Percentiles rank a stretch among this genome's conserved stretches.
phyloP scores from a whole-genome alignment of 768 basidiomycete species.

The Suillus cothurnatus region DNA sequence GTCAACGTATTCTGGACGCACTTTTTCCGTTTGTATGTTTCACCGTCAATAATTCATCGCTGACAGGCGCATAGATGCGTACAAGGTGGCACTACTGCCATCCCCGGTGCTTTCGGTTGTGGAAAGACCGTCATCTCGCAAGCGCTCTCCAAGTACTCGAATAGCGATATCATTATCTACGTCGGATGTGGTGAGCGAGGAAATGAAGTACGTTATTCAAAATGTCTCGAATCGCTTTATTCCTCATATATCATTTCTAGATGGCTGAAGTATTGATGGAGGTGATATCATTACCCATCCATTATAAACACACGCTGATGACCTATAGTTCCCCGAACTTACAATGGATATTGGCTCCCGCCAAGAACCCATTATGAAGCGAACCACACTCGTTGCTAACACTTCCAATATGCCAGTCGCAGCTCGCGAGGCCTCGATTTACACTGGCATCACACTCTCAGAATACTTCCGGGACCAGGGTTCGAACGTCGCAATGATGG shows the following conservation, averaged over 20 bases:
- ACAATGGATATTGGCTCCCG: conserved; percentile 91
- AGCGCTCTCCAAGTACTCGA: conserved; percentile 97
- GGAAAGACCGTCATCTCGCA: conserved; percentile 99
- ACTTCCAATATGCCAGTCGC: conserved; percentile 99
- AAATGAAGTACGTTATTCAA: conserved; percentile 67
- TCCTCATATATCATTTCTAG: conserved; percentile 38
- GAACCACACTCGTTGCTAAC: conserved; percentile 97
- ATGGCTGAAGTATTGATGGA: conserved; percentile 99
- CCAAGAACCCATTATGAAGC: conserved; percentile 99
- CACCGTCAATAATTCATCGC: conserved; percentile 5
- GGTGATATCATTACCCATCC: conserved; percentile 39
- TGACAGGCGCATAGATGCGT: conserved; percentile 63
- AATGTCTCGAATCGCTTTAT: conserved; percentile 45
- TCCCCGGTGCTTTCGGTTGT: conserved; percentile 98
- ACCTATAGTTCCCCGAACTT: conserved; percentile 75
- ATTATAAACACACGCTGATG: neutral
- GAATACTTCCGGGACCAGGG: conserved; percentile 99
- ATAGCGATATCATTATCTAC: conserved; percentile 99
- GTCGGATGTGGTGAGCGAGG: conserved; percentile 99
- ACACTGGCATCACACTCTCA: conserved; percentile 98
- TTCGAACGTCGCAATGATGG: conserved; percentile 98
- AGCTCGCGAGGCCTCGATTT: conserved; percentile 98
- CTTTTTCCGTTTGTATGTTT: conserved; percentile 79
- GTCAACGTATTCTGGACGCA: conserved; percentile 95
- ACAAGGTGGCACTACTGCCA: conserved; percentile 95